Base-by-base conservation (phyloP, 2,329 filamentous ascomycete species). In the Colletotrichum acutatum region DNA sequence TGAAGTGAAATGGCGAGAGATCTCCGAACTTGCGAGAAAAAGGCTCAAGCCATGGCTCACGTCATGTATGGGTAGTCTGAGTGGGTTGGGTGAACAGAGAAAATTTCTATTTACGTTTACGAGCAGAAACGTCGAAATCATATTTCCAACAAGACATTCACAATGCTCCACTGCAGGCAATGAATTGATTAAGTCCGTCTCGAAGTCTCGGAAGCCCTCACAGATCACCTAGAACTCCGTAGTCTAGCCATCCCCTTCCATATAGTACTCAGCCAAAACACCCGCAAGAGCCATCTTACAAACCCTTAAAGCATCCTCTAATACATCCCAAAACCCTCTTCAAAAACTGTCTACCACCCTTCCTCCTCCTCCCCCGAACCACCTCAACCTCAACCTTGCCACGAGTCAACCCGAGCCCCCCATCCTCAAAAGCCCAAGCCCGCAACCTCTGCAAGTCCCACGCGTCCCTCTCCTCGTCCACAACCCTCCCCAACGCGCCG, bases 401-500 rank as follows among this genome's bases (percentile, higher is more conserved):
- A 49, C 42, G 42, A 11, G 16, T 49, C 42, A n/a, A 12, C 60
- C 61, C n/a, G 58, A 56, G 1, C 46, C 71, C 14, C 7, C 56
- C 53, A 1, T 66, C 37, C 11, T 58, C 60, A 11, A 73, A 73
- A 28, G 70, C 8, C 71, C 71, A 74, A 5, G 22, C 52, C 54
- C 87, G 83, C 49, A 92, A 80, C 76, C 84, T 86, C 34, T 83
- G 82, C n/a, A 92, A 77, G 77, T 92, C 90, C 49, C 82, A 82
- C 26, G 81, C 80, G 76, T 92, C 90, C 26, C 81, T 81, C 2
- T 80, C 83, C 56, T 84, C 83, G 71, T 88, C 81, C 1, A 92
- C 88, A 19, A 89, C 89, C 1, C 90, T 84, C 79, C 92, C 83
- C 67, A 92, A 85, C 37, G 79, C 82, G 0, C 90, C 90, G 28